Evolutionary conservation across 371 early-diverging fungal species (phyloP).

Genomic region (Basidiobolus meristosporus): DNA sequence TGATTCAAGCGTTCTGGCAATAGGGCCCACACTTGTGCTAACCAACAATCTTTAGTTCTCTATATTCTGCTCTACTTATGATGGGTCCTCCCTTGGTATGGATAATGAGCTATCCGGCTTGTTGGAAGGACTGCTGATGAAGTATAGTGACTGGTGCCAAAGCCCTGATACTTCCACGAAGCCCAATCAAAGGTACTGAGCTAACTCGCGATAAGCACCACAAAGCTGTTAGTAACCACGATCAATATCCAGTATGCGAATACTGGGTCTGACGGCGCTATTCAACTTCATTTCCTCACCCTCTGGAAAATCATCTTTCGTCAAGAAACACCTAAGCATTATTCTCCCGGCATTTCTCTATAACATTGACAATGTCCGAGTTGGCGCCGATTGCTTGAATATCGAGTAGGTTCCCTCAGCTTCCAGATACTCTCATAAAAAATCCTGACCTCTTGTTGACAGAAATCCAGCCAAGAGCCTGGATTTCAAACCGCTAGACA

Average conservation of each 20-base stretch:
- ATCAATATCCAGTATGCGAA: slow-evolving; percentile 22
- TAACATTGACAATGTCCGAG: slow-evolving; percentile 11
- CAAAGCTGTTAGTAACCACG: too few relatives aligned
- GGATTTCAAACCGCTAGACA: too few relatives aligned
- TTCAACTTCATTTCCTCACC: slow-evolving; percentile 23
- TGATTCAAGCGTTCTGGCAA: too few relatives aligned
- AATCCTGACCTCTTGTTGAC: too few relatives aligned
- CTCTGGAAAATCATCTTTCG: slow-evolving; percentile 26
- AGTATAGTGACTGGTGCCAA: slow-evolving; percentile 28
- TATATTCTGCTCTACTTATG: slow-evolving; percentile 34
- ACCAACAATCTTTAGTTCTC: slow-evolving; percentile 40
- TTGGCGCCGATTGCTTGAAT: too few relatives aligned
- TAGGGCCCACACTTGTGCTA: too few relatives aligned
- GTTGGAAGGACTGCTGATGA: slow-evolving; percentile 27
- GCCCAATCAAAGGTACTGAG: too few relatives aligned
- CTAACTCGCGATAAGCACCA: too few relatives aligned
- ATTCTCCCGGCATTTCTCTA: slow-evolving; percentile 29
- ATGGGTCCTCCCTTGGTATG: slow-evolving; percentile 41
- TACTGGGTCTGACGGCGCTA: slow-evolving; percentile 27
- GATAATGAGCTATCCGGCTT: slow-evolving; percentile 37
- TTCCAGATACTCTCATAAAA: too few relatives aligned
- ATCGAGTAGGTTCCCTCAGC: too few relatives aligned
- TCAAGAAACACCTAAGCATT: slow-evolving; percentile 22
- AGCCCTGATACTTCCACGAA: slow-evolving; percentile 14
- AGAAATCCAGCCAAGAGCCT: too few relatives aligned